phyloP scores from a whole-genome alignment of 331 rosid genomes.

The Dryas integrifolia region DNA sequence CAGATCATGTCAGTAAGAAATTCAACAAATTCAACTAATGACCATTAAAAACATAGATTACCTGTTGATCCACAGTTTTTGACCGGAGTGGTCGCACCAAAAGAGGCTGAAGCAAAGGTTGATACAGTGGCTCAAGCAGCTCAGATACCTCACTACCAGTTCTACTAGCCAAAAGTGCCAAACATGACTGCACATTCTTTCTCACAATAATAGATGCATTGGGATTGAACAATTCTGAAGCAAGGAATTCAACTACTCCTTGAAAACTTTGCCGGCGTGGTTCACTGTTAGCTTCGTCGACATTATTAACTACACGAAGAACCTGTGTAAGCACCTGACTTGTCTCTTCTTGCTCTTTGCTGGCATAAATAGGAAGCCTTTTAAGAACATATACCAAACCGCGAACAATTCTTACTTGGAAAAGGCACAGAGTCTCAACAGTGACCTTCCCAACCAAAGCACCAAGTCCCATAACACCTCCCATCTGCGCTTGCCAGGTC shows the following conservation, averaged over 20 bases:
- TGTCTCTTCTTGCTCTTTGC: slow-evolving; percentile 99
- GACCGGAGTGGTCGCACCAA: slow-evolving; percentile 72
- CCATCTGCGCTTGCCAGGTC: slow-evolving; percentile 97
- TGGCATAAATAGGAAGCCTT: slow-evolving; percentile 90
- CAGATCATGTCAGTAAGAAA: slow-evolving; percentile 31
- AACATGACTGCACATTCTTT: slow-evolving; percentile 91
- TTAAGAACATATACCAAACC: slow-evolving; percentile 91
- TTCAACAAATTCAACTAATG: background rate
- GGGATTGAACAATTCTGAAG: slow-evolving; percentile 87
- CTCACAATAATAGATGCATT: slow-evolving; percentile 93
- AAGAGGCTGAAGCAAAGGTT: slow-evolving; percentile 90
- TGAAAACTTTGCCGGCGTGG: slow-evolving; percentile 85
- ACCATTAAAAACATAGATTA: slow-evolving; percentile 31
- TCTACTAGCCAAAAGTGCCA: slow-evolving; percentile 93
- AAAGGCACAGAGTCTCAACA: slow-evolving; percentile 80
- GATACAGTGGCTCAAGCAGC: slow-evolving; percentile 83
- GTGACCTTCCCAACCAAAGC: slow-evolving; percentile 98
- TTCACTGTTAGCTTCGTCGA: slow-evolving; percentile 96
- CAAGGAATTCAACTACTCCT: slow-evolving; percentile 91
- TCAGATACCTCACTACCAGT: slow-evolving; percentile 99
- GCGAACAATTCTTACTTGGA: slow-evolving; percentile 92
- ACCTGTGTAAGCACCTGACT: slow-evolving; percentile 98
- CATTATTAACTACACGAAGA: slow-evolving; percentile 97
- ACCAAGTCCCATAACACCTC: slow-evolving; percentile 98
- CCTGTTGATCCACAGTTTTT: slow-evolving; percentile 97